Conservation (phyloP, 2,329 filamentous ascomycete genomes). For the Aspergillus quadrilineatus region DNA sequence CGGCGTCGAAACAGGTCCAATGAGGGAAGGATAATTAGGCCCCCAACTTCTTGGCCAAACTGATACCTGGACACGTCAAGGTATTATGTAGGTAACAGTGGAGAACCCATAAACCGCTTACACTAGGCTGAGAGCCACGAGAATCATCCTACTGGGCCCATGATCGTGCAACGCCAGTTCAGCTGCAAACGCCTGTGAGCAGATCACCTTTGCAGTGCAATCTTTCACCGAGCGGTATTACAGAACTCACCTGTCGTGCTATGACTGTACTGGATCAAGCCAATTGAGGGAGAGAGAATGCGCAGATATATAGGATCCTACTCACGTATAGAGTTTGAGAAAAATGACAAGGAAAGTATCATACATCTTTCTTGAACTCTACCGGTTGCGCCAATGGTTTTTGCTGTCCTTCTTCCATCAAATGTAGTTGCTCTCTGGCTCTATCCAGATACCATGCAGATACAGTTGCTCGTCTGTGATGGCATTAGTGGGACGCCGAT, state of each 20-base stretch:
- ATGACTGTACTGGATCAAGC: neutral
- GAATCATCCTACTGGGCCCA: neutral
- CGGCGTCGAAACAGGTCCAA: constrained; percentile 13
- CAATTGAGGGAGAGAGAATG: neutral
- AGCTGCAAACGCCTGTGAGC: constrained; percentile 3
- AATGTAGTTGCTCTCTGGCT: neutral
- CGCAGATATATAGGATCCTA: neutral
- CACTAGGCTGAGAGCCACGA: constrained; percentile 4
- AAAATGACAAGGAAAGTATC: constrained; percentile 24
- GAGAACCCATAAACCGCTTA: neutral
- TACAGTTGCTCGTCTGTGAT: neutral
- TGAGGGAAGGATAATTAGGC: constrained; percentile 7
- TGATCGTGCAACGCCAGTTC: neutral
- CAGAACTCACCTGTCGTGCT: constrained; percentile 4
- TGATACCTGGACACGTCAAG: neutral
- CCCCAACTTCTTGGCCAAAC: constrained; percentile 8
- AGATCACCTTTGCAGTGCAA: neutral
- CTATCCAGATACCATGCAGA: neutral
- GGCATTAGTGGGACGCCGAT: neutral
- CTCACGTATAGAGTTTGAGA: constrained; percentile 22
- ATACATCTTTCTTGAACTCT: neutral
- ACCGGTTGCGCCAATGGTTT: constrained; percentile 1
- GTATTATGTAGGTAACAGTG: no score
- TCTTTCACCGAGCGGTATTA: neutral
- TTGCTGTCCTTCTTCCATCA: constrained; percentile 1